Conservation (phyloP, 257 asterid genomes). For the Marsdenia floribunda region DNA sequence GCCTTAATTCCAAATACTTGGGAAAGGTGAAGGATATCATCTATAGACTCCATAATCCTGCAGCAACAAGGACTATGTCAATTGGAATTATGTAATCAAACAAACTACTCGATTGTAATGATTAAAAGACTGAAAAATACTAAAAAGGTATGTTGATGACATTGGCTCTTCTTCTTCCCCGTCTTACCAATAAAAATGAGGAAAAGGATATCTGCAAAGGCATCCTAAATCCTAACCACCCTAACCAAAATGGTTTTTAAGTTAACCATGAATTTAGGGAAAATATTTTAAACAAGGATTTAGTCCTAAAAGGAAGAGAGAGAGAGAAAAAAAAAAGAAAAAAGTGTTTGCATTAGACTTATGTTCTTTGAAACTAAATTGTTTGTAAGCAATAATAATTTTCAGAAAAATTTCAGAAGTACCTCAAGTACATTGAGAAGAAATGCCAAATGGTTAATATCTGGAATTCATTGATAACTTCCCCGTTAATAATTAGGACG, state of each 20-base stretch:
- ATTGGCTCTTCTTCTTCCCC: background rate
- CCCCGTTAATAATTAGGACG: background rate
- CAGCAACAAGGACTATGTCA: slow-evolving; percentile 22
- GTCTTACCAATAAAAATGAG: background rate
- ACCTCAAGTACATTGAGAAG: background rate
- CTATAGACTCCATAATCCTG: slow-evolving; percentile 92
- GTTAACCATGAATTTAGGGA: background rate
- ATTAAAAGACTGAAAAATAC: background rate
- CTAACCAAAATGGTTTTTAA: background rate
- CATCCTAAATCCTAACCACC: background rate
- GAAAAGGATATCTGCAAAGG: background rate
- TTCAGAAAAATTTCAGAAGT: background rate
- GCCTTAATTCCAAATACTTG: slow-evolving; percentile 58
- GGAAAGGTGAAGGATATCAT: slow-evolving; percentile 52
- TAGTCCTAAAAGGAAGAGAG: background rate
- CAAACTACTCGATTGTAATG: background rate
- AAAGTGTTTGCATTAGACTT: background rate
- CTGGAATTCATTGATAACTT: background rate
- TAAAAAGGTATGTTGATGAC: background rate
- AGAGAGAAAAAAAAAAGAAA: background rate
- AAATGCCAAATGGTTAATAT: background rate
- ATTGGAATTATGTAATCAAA: background rate
- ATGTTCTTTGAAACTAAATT: background rate
- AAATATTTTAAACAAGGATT: background rate
- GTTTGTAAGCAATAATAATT: background rate